Base-by-base conservation (phyloP, 1,139 yeast genomes). In the Suhomyces chickasaworum region DNA sequence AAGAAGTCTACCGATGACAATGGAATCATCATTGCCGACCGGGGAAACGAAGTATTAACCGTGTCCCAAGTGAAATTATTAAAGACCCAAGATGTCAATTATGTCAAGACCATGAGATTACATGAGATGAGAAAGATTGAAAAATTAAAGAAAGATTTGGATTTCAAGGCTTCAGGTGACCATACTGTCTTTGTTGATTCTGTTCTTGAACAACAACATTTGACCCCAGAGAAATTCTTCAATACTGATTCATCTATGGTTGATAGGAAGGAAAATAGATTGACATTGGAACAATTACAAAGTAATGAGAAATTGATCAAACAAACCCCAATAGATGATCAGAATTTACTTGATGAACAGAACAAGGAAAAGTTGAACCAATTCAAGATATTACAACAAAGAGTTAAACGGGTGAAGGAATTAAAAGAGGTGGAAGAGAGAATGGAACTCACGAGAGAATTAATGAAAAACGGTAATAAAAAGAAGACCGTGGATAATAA, bases 401-500 rank as follows among this genome's bases (percentile, higher is more conserved):
- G 89, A 53, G 64, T 87, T 61, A 83, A 86, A 55, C 77, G 95
- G 58, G 89, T 84, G 54, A 66, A 73, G 48, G 79, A 88, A 63
- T 74, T 93, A 53, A 73, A 74, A 40, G 78, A 78, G 48, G 89
- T 91, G 13, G 88, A 88, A 59, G 75, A 76, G 39, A 80, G 83
- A 58, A 83, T 90, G 84, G 88, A 85, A 46, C 60, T 78, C 49
- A 95, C 90, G 57, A 80, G 87, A 49, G 96, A 91, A 61, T 77
- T 90, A 50, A 89, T 91, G 96, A 89, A 89, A 64, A 86, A 84
- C 55, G 98, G 98, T 0, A 82, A 82, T 49, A 89, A 87, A 68
- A 87, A 86, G 76, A 91, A 90, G 71, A 63, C 85, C 3, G 73
- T 78, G 5, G 84, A 77, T 47, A 68, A 75, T 12, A 76, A 80